These are phyloP conservation scores for Penicillium aurantiogriseum DNA, from an alignment of 2,329 filamentous ascomycete species.

Conservation along the genomic window DNA sequence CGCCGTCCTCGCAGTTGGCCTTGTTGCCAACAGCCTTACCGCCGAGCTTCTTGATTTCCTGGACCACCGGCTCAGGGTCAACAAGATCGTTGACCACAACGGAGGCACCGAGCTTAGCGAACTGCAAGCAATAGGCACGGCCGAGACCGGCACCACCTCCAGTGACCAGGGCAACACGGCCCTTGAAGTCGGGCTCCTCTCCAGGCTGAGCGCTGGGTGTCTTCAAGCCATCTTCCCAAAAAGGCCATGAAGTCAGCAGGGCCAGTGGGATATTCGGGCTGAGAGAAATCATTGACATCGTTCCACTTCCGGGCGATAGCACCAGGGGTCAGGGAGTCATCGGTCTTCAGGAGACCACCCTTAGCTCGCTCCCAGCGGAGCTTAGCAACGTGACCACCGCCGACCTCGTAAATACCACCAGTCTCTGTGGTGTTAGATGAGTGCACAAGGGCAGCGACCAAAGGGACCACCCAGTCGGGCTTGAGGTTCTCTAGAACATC, in stretches of 20 bases:
- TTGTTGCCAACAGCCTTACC: slow-evolving; percentile 91
- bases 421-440: slow-evolving; percentile 78
- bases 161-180: slow-evolving; percentile 82
- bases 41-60: slow-evolving; percentile 86
- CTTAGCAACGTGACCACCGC: slow-evolving; percentile 89
- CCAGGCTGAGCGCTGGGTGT: slow-evolving; percentile 69
- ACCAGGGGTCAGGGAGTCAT: slow-evolving; percentile 81
- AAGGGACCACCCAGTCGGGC: slow-evolving; percentile 92
- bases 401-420: slow-evolving; percentile 88
- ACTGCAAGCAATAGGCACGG: slow-evolving; percentile 82
- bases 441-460: slow-evolving; percentile 86
- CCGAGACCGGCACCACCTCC: slow-evolving; percentile 89
- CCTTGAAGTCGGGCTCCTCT: slow-evolving; percentile 75
- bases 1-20: slow-evolving; percentile 89
- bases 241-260: slow-evolving; percentile 84
- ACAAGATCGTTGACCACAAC: slow-evolving; percentile 95
- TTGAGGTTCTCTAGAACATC: slow-evolving; percentile 81
- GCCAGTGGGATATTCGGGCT: slow-evolving; percentile 77
- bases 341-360: slow-evolving; percentile 85
- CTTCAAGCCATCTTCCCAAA: slow-evolving; percentile 80
- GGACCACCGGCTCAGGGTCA: slow-evolving; percentile 84
- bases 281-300: slow-evolving; percentile 79
- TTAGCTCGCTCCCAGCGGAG: slow-evolving; percentile 90
- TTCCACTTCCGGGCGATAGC: slow-evolving; percentile 89
- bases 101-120: slow-evolving; percentile 77